Conservation (phyloP, 441 rosid species). For the Codiaeum variegatum region DNA sequence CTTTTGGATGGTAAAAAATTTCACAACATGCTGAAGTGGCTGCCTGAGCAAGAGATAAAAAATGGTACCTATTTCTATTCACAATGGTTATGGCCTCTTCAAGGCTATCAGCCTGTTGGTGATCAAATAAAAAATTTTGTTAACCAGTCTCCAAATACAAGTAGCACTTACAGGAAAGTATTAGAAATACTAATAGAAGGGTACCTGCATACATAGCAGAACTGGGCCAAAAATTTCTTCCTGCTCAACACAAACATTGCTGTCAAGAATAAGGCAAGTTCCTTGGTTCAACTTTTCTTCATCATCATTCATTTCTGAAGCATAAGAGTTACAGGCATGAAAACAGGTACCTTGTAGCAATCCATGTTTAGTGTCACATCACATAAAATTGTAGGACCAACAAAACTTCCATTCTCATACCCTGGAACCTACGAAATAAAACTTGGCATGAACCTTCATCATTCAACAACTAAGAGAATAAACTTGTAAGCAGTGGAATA, state of each 20-base stretch:
- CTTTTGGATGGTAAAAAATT: neutral
- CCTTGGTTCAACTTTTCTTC: constrained; percentile 34
- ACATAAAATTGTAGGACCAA: constrained; percentile 43
- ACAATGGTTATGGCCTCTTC: constrained; percentile 46
- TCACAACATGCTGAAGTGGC: constrained; percentile 12
- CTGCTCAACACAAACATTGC: constrained; percentile 40
- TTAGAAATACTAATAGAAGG: constrained; percentile 8
- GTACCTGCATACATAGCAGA: constrained; percentile 48
- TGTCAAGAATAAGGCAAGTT: constrained; percentile 28
- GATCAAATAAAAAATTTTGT: constrained; percentile 14
- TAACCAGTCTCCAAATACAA: constrained; percentile 12
- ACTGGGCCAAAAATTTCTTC: constrained; percentile 53
- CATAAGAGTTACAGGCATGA: constrained; percentile 6
- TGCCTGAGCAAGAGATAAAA: constrained; percentile 7
- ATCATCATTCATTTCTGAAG: constrained; percentile 26
- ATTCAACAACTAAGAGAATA: neutral
- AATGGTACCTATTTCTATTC: constrained; percentile 39
- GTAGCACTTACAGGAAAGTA: neutral
- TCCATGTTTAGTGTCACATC: constrained; percentile 43
- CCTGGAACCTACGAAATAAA: constrained; percentile 35
- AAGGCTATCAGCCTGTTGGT: constrained; percentile 38
- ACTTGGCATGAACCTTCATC: neutral
- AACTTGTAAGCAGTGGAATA: neutral
- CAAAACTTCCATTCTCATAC: constrained; percentile 46
- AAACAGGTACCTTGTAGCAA: constrained; percentile 38